A percentile compares a stretch with the other conserved stretches of the same genome.
Conservation (phyloP, 2,329 filamentous ascomycete species). For the Fusarium algeriense region DNA sequence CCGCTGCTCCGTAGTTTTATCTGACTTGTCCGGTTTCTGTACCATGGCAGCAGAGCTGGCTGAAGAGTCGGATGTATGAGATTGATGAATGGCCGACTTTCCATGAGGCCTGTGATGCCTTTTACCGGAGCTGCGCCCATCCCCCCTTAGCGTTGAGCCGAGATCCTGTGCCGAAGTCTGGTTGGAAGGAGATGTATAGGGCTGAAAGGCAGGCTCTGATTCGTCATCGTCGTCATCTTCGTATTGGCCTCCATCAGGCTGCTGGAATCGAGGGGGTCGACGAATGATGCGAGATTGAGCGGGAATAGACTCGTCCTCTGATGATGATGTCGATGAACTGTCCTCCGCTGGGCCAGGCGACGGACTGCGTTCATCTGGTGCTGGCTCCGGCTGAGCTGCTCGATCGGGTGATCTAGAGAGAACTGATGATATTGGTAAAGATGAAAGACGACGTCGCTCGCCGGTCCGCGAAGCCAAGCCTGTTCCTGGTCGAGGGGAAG, state of each 20-base stretch:
- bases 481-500: conserved; percentile 48
- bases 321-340: conserved; percentile 58
- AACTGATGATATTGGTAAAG: conserved; percentile 55
- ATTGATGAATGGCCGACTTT: conserved; percentile 57
- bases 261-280: conserved; percentile 66
- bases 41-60: conserved; percentile 63
- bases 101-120: conserved; percentile 49
- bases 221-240: conserved; percentile 69
- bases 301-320: conserved; percentile 63
- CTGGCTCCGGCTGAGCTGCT: conserved; percentile 23
- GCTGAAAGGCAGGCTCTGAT: conserved; percentile 67
- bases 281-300: conserved; percentile 71
- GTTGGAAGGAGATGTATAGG: conserved; percentile 55
- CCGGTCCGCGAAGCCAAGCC: conserved; percentile 25
- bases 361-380: conserved; percentile 41
- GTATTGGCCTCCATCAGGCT: conserved; percentile 53
- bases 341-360: conserved; percentile 56
- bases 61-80: conserved; percentile 74
- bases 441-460: conserved; percentile 59
- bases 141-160: conserved; percentile 65
- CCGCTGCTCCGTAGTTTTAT: conserved; percentile 51
- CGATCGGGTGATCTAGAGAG: conserved; percentile 42
- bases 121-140: conserved; percentile 52
- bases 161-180: conserved; percentile 59
- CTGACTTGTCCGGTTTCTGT: conserved; percentile 45